A percentile compares a stretch with the other conserved stretches of the same genome.
Conservation (phyloP, 192 early-diverging fungal genomes). For the Lobosporangium transversale region DNA sequence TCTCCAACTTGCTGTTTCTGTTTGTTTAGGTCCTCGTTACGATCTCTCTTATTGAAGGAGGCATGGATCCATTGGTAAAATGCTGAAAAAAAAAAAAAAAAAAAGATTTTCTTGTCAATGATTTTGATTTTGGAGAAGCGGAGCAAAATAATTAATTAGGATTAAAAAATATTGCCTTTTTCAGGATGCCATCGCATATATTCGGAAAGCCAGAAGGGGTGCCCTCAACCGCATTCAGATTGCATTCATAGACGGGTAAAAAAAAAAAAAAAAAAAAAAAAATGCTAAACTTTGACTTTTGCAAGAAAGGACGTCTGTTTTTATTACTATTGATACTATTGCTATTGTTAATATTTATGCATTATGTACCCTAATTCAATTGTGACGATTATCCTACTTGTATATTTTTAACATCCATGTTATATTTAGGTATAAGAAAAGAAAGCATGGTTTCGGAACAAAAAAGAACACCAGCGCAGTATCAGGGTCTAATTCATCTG, state of each 20-base stretch:
- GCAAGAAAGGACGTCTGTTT: too few relatives aligned
- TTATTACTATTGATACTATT: too few relatives aligned
- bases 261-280: too few relatives aligned
- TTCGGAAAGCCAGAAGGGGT: conserved; percentile 56
- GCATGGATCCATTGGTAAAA: conserved; percentile 74
- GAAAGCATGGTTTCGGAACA: conserved; percentile 46
- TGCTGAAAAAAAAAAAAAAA: neutral
- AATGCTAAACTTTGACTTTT: too few relatives aligned
- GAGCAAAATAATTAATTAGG: conserved; percentile 3
- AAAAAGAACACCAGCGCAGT: conserved; percentile 15
- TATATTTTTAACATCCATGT: too few relatives aligned
- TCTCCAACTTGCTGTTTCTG: neutral
- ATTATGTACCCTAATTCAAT: too few relatives aligned
- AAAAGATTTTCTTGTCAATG: too few relatives aligned
- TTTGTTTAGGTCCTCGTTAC: conserved; percentile 72
- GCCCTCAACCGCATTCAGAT: conserved; percentile 59
- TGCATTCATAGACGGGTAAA: conserved; percentile 56
- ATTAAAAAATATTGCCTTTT: neutral
- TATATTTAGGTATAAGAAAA: conserved; percentile 41
- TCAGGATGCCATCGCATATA: conserved; percentile 60
- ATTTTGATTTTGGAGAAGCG: neutral
- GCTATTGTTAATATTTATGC: too few relatives aligned
- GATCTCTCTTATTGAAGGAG: conserved; percentile 76
- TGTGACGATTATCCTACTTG: too few relatives aligned
- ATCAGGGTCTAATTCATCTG: neutral